Base-by-base conservation (phyloP, 768 basidiomycete genomes). In the Collybia sp. region DNA sequence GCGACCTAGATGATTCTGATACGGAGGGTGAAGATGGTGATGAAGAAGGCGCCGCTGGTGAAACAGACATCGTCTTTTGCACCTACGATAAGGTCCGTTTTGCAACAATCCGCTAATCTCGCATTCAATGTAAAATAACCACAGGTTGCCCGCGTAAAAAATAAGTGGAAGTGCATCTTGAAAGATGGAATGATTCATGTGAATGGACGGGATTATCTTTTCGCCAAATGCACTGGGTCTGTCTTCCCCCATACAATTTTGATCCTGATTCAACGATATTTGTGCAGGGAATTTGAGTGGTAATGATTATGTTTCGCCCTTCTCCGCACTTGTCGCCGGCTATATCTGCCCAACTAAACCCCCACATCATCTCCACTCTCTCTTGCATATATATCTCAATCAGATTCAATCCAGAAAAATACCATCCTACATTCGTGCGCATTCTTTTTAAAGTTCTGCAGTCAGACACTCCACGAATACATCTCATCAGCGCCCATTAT, bases 161-260 rank as follows among this genome's bases (percentile, higher is more conserved):
- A 96, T 71, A 99, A 98, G 71, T 99, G 96, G 96, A 99, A 98
- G 73, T 94, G 93, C 49, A 83, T 91, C 17, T 76, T 99, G 43
- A 96, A 96, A 67, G 96, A 98, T 53, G 96, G 96, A 2, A 92
- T 98, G 85, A 89, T 97, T 52, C 90, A 93, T 55, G 81, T 96
- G 54, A 96, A 96, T 53, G 95, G 95, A 25, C 92, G 89, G 58
- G 96, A 99, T 59, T 99, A 98, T 68, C 77, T 99, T 12, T 99
- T 99, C 60, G 80, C 89, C 44, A 95, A 96, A 65, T 98, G 95
- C 68, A 93, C 83, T 5, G 95, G 95, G 95, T 67, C 19, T 3
- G n/a, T 33, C 30, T 46, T 34, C 25, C 6, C 31, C 17, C 10
- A 31, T 25, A 11, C 35, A 18, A 30, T 19, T 20, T 17, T 13